Conservation (phyloP, 768 basidiomycete species). For the Hemileccinum rubropunctum region DNA sequence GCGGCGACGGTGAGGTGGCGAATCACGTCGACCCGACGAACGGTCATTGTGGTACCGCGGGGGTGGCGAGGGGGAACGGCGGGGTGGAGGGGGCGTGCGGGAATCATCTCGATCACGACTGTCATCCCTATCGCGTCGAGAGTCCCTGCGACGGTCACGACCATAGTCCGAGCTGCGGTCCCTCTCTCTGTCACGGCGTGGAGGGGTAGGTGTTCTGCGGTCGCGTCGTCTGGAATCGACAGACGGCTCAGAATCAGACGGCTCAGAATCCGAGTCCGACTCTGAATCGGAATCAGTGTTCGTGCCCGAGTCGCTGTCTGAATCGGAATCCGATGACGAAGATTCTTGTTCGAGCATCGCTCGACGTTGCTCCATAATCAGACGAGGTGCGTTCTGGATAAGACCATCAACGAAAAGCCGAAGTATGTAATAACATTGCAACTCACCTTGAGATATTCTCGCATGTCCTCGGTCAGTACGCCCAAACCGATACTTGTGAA, state of each 20-base stretch:
- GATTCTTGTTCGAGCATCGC: conserved; percentile 76
- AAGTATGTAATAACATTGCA: not conserved
- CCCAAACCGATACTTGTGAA: conserved; percentile 95
- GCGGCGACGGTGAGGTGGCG: conserved; percentile 23
- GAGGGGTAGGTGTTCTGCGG: conserved; percentile 35
- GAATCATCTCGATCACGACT: conserved; percentile 32
- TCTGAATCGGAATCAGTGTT: conserved; percentile 31
- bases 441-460: conserved; percentile 88
- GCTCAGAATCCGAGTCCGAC: conserved; percentile 43
- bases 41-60: conserved; percentile 26
- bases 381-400: conserved; percentile 77
- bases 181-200: conserved; percentile 22
- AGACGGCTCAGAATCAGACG: conserved; percentile 38
- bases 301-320: conserved; percentile 33
- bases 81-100: conserved; percentile 34
- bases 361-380: conserved; percentile 93
- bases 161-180: conserved; percentile 23
- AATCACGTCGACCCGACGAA: conserved; percentile 20
- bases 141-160: conserved; percentile 19
- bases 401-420: conserved; percentile 4
- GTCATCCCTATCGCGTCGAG: conserved; percentile 13
- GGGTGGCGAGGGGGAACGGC: conserved; percentile 25
- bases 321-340: conserved; percentile 40
- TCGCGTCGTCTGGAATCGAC: conserved; percentile 27
- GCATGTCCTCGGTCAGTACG: conserved; percentile 90